Conservation (phyloP, 2,329 filamentous ascomycete species). For the Aspergillus piperis region DNA sequence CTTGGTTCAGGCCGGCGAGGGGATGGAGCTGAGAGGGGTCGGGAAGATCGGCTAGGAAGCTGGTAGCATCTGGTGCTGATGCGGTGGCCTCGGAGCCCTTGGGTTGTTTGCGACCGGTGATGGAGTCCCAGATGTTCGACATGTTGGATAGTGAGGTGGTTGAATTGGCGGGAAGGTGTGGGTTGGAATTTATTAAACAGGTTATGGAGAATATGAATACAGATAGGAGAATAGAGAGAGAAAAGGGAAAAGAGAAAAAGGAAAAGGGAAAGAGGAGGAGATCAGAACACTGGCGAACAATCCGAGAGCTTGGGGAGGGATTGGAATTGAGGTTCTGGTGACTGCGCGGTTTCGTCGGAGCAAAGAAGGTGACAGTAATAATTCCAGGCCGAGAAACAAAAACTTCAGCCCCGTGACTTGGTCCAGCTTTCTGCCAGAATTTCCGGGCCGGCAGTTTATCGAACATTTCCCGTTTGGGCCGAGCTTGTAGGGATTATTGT, state of each 20-base stretch:
- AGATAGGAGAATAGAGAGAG: slow-evolving; percentile 7
- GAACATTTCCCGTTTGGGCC: background rate
- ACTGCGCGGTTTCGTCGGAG: background rate
- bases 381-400: slow-evolving; percentile 29
- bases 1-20: slow-evolving; percentile 87
- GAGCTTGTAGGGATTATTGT: slow-evolving; percentile 24
- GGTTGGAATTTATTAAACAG: slow-evolving; percentile 26
- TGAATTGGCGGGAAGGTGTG: background rate
- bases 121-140: slow-evolving; percentile 59
- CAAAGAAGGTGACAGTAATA: background rate
- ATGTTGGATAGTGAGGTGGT: slow-evolving; percentile 38
- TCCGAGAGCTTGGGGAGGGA: background rate
- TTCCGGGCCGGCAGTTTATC: too few species aligned
- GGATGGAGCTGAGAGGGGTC: slow-evolving; percentile 90
- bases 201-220: slow-evolving; percentile 26
- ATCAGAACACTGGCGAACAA: background rate
- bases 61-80: slow-evolving; percentile 75
- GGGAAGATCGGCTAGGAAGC: slow-evolving; percentile 79
- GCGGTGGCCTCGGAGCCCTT: slow-evolving; percentile 65
- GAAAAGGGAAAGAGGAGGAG: slow-evolving; percentile 9
- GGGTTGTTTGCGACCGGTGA: slow-evolving; percentile 61
- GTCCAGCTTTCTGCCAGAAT: background rate
- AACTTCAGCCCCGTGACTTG: slow-evolving; percentile 43
- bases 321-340: background rate
- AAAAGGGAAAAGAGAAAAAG: slow-evolving; percentile 10